Conservation (phyloP, 2,329 filamentous ascomycete species). For the Hymenoscyphus scutula region DNA sequence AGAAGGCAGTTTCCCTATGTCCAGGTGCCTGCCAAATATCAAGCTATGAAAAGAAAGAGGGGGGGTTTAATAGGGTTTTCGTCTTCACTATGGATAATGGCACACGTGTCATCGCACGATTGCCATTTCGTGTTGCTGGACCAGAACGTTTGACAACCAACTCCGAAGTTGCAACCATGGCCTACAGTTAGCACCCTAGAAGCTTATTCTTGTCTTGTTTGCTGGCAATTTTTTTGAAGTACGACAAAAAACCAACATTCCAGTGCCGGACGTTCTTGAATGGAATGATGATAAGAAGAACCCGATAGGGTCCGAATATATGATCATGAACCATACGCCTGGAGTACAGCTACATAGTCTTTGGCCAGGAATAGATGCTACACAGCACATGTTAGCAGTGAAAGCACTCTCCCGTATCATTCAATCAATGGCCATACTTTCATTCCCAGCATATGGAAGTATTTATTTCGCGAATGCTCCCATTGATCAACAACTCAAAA, state of each 20-base stretch:
- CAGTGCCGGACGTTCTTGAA: constrained; percentile 43
- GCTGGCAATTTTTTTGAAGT: constrained; percentile 16
- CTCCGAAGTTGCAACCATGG: constrained; percentile 47
- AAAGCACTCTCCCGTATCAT: constrained; percentile 18
- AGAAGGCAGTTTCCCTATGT: constrained; percentile 38
- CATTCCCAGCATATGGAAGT: constrained; percentile 39
- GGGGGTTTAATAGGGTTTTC: constrained; percentile 45
- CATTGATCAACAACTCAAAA: constrained; percentile 13
- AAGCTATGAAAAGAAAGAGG: constrained; percentile 43
- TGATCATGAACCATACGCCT: constrained; percentile 40
- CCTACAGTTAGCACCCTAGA: constrained; percentile 36
- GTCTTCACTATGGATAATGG: constrained; percentile 42
- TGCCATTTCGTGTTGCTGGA: constrained; percentile 42
- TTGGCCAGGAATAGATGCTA: constrained; percentile 36
- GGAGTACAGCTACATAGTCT: constrained; percentile 36
- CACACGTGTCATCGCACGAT: constrained; percentile 39
- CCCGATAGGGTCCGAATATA: constrained; percentile 39
- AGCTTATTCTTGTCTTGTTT: constrained; percentile 25
- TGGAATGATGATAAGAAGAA: constrained; percentile 40
- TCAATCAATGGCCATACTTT: constrained; percentile 27
- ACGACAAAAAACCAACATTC: constrained; percentile 38
- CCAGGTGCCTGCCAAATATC: constrained; percentile 37
- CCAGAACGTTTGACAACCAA: constrained; percentile 38
- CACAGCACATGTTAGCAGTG: constrained; percentile 31
- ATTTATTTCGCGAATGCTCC: constrained; percentile 32